Evolutionary conservation across 352 stramenopile species (phyloP).

Genomic region (Pythium coloratum): DNA sequence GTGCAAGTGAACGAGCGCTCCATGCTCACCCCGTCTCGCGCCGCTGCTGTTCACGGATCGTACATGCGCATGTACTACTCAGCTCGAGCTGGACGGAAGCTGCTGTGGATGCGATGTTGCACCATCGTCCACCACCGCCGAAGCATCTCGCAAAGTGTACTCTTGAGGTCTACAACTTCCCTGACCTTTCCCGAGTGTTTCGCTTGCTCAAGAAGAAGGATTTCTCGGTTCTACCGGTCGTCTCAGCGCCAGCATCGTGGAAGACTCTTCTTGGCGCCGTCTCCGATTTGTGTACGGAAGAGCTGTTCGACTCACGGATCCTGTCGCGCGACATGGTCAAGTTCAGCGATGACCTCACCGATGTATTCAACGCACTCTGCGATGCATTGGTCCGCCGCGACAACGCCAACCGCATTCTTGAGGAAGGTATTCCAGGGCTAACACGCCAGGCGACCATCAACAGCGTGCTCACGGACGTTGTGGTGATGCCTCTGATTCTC

Average conservation of each 20-base stretch:
- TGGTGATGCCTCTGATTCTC: background rate
- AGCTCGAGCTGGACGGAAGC: conserved; percentile 28
- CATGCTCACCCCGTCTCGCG: background rate
- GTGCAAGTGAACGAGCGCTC: background rate
- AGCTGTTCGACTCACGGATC: conserved; percentile 12
- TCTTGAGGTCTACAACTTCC: background rate
- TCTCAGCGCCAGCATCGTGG: background rate
- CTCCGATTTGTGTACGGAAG: background rate
- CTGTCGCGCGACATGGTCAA: conserved; percentile 12
- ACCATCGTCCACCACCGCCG: background rate
- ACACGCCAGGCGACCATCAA: background rate
- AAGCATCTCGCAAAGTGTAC: background rate
- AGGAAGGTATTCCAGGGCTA: background rate
- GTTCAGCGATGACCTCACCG: conserved; percentile 10
- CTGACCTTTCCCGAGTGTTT: background rate
- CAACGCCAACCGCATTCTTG: background rate
- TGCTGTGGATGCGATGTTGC: conserved; percentile 24
- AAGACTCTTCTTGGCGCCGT: background rate
- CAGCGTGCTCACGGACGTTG: background rate
- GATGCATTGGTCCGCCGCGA: background rate
- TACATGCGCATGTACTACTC: conserved; percentile 29
- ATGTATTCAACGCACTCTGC: background rate
- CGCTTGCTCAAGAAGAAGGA: background rate
- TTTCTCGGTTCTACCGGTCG: background rate
- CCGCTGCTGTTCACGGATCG: conserved; percentile 9